Evolutionary conservation across 1,139 yeast species (phyloP).

Genomic region (Entelexis paramagnoliae): DNA sequence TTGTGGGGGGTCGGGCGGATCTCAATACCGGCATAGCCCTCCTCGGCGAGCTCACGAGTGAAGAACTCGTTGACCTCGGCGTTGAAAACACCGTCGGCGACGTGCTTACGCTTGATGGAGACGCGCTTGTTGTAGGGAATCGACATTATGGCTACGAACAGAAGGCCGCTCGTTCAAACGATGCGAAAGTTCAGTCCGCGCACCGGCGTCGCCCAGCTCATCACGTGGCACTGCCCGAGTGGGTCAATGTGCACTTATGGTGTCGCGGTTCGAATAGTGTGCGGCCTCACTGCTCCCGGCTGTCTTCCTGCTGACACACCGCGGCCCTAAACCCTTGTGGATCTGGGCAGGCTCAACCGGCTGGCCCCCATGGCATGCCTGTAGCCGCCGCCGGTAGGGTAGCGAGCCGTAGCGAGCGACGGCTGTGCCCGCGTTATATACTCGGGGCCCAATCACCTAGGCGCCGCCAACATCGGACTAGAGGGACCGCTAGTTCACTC

Average conservation of each 20-base stretch:
- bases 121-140: constrained; percentile 27
- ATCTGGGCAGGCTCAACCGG: no score
- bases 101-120: constrained; percentile 43
- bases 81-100: constrained; percentile 99
- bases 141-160: constrained; percentile 16
- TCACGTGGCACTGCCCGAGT: background rate
- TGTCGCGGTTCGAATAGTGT: no score
- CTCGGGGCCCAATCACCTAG: no score
- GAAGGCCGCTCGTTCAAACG: background rate
- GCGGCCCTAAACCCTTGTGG: constrained; percentile 5
- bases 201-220: background rate
- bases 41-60: constrained; percentile 99
- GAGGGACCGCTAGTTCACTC: no score
- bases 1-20: constrained; percentile 97
- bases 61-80: constrained; percentile 99
- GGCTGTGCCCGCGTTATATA: no score
- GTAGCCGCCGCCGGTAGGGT: no score
- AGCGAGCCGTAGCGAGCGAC: no score
- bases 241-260: background rate
- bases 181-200: constrained; percentile 1
- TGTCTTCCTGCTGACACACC: background rate
- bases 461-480: no score
- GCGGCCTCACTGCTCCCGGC: no score
- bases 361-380: no score
- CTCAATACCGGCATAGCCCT: constrained; percentile 99